Evolutionary conservation across 2,329 filamentous ascomycete species (phyloP).

Genomic region (Microdochium nivale): DNA sequence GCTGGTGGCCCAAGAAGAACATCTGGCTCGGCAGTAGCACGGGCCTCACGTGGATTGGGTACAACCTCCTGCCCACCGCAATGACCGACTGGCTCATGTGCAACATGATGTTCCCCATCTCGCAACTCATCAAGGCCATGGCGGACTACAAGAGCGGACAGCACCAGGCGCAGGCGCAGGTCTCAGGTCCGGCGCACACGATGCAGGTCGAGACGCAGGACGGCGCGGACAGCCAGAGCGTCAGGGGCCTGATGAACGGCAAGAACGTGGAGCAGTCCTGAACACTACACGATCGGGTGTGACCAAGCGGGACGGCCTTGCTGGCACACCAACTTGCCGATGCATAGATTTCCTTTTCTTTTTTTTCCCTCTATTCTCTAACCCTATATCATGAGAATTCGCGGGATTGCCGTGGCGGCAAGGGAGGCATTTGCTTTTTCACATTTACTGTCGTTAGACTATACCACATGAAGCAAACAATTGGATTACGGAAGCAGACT

Average conservation of each 20-base stretch:
- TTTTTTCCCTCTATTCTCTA: no score
- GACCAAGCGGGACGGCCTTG: no score
- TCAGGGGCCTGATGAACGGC: not conserved
- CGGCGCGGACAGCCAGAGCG: not conserved
- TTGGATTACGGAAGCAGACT: no score
- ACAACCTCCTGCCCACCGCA: constrained; percentile 4
- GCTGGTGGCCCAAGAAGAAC: constrained; percentile 3
- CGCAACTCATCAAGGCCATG: not conserved
- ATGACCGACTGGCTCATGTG: constrained; percentile 7
- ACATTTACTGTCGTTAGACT: no score
- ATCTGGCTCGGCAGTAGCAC: constrained; percentile 8
- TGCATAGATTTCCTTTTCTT: no score
- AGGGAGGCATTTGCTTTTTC: no score
- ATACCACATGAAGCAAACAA: no score
- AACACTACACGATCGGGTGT: not conserved
- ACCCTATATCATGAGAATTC: no score
- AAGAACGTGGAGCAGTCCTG: not conserved
- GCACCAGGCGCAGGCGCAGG: not conserved
- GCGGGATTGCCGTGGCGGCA: no score
- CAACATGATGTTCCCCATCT: constrained; percentile 3
- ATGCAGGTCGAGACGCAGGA: not conserved
- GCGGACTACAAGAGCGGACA: not conserved
- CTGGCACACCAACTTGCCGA: no score
- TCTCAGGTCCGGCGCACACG: not conserved
- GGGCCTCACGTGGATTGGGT: constrained; percentile 3